Evolutionary conservation across 2,329 filamentous ascomycete genomes (phyloP), one percentile per base, ranked within the genome.

Genomic region (Paraphaeosphaeria sporulosa): DNA sequence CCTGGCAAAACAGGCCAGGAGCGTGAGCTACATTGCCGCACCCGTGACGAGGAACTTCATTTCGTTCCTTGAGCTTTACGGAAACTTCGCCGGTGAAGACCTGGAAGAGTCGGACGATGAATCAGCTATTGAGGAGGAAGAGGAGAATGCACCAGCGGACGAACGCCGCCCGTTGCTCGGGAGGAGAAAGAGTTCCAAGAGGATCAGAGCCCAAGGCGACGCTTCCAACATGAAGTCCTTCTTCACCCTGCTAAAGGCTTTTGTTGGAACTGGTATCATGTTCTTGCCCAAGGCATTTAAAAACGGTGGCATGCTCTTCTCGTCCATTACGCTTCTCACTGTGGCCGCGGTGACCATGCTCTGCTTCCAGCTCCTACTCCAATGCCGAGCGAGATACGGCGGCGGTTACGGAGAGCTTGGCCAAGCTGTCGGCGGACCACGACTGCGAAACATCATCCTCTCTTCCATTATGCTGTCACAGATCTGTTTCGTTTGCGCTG

Each of bases 191-290:
- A 86, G 81, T 66, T 83, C 86, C 1, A 74, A 67, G 62, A 77
- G 74, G 62, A 78, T 83, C 23, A 81, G 76, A 61, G 59, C 69
- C 21, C 80, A 85, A 38, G 89, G 88, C 21, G 88, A 90, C 68
- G 89, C 90, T 1, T 85, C 85, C 55, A 89, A 86, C n/a, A 78
- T 85, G 42, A 90, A 91, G 79, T 89, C 90, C 0, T 93, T 93
- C 77, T 92, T 93, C 75, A 93, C 90, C 0, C 81, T 93, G 10
- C 80, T 93, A 54, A 93, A 93, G 75, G 90, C 90, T 1, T 93
- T 93, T 69, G 86, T 93, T 55, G 90, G 90, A 50, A 93, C 90
- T 0, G 90, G 90, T 62, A 93, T 93, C 74, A 92, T 93, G 87
- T 93, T 93, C 71, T 76, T 93, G 47, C 90, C 90, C 49, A 93